Conservation (phyloP, 257 asterid genomes). For the Dorcoceras hygrometricum region DNA sequence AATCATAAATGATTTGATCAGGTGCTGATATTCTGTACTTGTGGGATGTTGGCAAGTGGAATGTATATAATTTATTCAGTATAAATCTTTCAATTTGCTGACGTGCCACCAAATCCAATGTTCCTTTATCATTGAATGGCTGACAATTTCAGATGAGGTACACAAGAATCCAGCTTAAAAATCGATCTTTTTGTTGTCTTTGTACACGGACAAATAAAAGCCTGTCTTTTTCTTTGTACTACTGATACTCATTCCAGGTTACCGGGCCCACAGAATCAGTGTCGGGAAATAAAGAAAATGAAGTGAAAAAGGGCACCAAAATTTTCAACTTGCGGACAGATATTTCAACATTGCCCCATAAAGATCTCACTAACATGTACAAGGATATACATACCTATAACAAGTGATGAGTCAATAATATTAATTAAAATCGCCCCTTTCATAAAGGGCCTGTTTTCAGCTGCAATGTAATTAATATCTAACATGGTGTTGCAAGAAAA, state of each 20-base stretch:
- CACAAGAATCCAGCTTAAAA: conserved; percentile 31
- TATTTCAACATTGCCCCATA: background rate
- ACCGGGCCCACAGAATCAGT: conserved; percentile 33
- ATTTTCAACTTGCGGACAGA: conserved; percentile 28
- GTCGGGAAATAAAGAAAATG: conserved; percentile 24
- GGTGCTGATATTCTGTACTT: conserved; percentile 21
- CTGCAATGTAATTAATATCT: background rate
- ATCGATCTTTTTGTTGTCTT: conserved; percentile 9
- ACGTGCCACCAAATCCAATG: conserved; percentile 23
- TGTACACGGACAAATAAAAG: conserved; percentile 18
- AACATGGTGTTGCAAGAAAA: background rate
- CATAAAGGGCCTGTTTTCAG: background rate
- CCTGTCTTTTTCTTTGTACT: conserved; percentile 22
- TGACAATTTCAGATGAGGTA: background rate
- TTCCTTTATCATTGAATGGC: background rate
- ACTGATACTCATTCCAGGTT: conserved; percentile 8
- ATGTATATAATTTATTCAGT: conserved; percentile 1
- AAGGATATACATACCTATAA: background rate
- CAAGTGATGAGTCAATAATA: conserved; percentile 1
- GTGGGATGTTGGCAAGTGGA: conserved; percentile 10
- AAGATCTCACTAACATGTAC: background rate
- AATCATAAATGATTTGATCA: conserved; percentile 23
- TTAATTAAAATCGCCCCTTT: no score
- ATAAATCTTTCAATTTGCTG: conserved; percentile 24
- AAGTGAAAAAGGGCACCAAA: conserved; percentile 15